Percentiles rank a stretch among this genome's conserved stretches.
Evolutionary conservation across 2,329 filamentous ascomycete genomes (phyloP).

Genomic region (Sphaerostilbella broomeana): DNA sequence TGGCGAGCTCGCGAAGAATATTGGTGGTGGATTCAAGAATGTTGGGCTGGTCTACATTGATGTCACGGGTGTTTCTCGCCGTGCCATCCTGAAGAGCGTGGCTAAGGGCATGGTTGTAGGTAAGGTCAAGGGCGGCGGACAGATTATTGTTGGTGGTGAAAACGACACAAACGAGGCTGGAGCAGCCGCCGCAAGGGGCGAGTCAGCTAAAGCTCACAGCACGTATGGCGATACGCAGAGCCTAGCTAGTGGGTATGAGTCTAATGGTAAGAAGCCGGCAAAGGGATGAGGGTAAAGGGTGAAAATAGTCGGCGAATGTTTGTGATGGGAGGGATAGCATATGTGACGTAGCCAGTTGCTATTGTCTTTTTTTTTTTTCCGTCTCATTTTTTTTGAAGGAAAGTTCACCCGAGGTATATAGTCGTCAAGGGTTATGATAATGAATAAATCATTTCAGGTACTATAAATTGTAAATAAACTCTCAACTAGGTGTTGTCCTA

Average conservation of each 20-base stretch:
- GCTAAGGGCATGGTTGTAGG: constrained; percentile 95
- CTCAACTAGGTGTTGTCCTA: too few species aligned
- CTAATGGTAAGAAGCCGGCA: constrained; percentile 28
- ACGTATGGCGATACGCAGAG: constrained; percentile 24
- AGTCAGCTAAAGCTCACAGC: constrained; percentile 15
- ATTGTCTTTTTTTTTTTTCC: too few species aligned
- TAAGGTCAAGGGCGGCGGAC: constrained; percentile 64
- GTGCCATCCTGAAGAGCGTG: constrained; percentile 87
- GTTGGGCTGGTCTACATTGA: constrained; percentile 97
- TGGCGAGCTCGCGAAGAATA: constrained; percentile 63
- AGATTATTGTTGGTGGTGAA: constrained; percentile 66
- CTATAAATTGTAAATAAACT: too few species aligned
- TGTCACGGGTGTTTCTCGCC: constrained; percentile 82
- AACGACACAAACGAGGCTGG: constrained; percentile 25
- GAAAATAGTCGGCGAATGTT: too few species aligned
- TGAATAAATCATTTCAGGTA: too few species aligned
- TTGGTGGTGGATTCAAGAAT: constrained; percentile 88
- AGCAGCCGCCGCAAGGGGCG: not conserved
- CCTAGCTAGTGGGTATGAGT: constrained; percentile 22
- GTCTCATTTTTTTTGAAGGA: too few species aligned
- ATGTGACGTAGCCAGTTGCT: too few species aligned
- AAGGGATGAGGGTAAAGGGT: too few species aligned
- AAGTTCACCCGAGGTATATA: too few species aligned
- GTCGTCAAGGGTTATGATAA: too few species aligned
- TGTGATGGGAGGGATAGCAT: too few species aligned